These are phyloP conservation scores for Trichoderma atrobrunneum DNA, from an alignment of 2,329 filamentous ascomycete genomes.

Conservation along the genomic window DNA sequence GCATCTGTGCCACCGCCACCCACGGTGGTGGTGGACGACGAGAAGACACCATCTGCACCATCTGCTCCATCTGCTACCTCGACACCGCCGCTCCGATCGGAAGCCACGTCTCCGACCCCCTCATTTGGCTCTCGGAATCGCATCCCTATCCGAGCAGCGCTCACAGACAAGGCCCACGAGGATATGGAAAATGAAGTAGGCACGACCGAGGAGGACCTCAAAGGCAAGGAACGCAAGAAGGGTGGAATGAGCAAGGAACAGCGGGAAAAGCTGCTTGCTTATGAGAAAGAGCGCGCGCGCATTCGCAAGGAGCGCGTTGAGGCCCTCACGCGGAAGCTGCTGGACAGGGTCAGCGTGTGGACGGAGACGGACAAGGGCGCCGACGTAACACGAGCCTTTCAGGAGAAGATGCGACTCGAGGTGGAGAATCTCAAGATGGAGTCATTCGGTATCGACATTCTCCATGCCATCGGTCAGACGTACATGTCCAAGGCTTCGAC, in stretches of 20 bases:
- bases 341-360: conserved; percentile 90
- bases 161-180: conserved; percentile 77
- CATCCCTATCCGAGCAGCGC: conserved; percentile 76
- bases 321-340: conserved; percentile 76
- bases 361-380: conserved; percentile 89
- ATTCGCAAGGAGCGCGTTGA: conserved; percentile 88
- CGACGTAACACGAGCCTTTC: conserved; percentile 85
- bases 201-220: conserved; percentile 53
- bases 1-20: conserved; percentile 31
- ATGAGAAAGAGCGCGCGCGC: conserved; percentile 78
- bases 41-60: conserved; percentile 32
- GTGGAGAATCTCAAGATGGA: conserved; percentile 99
- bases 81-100: conserved; percentile 33
- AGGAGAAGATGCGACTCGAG: conserved; percentile 90
- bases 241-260: conserved; percentile 85
- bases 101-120: conserved; percentile 41
- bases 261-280: conserved; percentile 83
- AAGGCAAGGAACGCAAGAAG: conserved; percentile 75
- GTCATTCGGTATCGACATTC: conserved; percentile 91
- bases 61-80: conserved; percentile 24
- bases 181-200: conserved; percentile 61
- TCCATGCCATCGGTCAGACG: conserved; percentile 89
- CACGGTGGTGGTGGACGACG: conserved; percentile 41
- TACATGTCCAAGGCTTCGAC: conserved; percentile 85
- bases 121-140: conserved; percentile 43